These are phyloP conservation scores for Fonsecaea pedrosoi DNA, from an alignment of 2,329 filamentous ascomycete species.

Conservation along the genomic window DNA sequence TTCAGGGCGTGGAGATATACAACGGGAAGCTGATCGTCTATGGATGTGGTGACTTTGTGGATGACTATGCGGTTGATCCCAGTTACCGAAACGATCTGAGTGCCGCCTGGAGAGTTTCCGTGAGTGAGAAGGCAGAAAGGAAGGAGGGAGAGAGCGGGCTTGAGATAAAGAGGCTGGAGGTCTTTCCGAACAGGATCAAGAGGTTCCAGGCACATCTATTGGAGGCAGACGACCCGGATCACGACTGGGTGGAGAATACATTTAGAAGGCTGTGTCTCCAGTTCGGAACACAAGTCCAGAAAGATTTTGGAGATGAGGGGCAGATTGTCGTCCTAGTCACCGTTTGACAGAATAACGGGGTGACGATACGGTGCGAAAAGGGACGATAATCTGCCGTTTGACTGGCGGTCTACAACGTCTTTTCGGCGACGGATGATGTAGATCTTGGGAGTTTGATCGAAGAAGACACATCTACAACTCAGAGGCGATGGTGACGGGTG, in stretches of 20 bases:
- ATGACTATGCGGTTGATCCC: slow-evolving; percentile 49
- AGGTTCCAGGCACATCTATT: slow-evolving; percentile 46
- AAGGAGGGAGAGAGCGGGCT: slow-evolving; percentile 25
- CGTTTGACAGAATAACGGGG: too few relatives aligned
- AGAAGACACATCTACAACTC: neutral
- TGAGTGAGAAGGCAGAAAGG: slow-evolving; percentile 35
- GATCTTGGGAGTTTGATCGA: neutral
- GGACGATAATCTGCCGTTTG: neutral
- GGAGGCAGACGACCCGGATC: slow-evolving; percentile 43
- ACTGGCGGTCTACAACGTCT: neutral
- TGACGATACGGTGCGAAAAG: neutral
- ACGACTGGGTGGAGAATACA: slow-evolving; percentile 44
- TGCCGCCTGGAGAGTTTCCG: slow-evolving; percentile 48
- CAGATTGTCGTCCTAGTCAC: slow-evolving; percentile 41
- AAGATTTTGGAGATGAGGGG: slow-evolving; percentile 42
- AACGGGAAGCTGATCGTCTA: slow-evolving; percentile 49
- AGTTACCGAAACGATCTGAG: slow-evolving; percentile 50
- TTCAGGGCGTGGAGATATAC: slow-evolving; percentile 51
- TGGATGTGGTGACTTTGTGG: slow-evolving; percentile 53
- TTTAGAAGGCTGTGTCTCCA: slow-evolving; percentile 42
- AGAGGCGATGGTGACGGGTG: too few relatives aligned
- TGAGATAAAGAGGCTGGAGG: slow-evolving; percentile 43
- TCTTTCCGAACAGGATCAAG: slow-evolving; percentile 48
- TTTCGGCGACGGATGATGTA: neutral
- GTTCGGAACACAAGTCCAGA: slow-evolving; percentile 42